A percentile compares a stretch with the other conserved stretches of the same genome.
Evolutionary conservation across 306 rosid species (phyloP).

Genomic region (Sindora glabra): DNA sequence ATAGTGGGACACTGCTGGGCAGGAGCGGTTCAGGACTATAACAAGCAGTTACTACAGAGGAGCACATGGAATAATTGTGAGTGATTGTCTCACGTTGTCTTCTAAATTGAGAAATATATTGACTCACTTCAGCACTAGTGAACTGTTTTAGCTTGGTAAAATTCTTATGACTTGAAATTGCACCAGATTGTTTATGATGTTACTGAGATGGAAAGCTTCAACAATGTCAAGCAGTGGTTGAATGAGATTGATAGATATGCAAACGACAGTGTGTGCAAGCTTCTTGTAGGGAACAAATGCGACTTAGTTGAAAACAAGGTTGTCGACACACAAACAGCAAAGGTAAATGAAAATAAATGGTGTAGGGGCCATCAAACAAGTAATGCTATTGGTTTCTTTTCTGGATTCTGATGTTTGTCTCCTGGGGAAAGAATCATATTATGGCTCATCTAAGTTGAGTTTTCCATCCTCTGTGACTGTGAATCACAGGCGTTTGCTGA

Average conservation of each 20-base stretch:
- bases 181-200: constrained; percentile 95
- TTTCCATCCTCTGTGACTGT: background rate
- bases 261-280: constrained; percentile 86
- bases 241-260: constrained; percentile 94
- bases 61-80: constrained; percentile 96
- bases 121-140: background rate
- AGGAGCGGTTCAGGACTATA: constrained; percentile 97
- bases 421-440: background rate
- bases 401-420: background rate
- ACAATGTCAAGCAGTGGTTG: constrained; percentile 97
- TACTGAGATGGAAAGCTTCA: constrained; percentile 91
- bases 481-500: constrained; percentile 83
- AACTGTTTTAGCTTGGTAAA: background rate
- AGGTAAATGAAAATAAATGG: constrained; percentile 49
- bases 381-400: background rate
- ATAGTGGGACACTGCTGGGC: constrained; percentile 99
- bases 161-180: constrained; percentile 21
- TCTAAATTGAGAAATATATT: background rate
- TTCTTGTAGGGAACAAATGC: constrained; percentile 87
- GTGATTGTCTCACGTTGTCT: constrained; percentile 4
- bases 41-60: constrained; percentile 98
- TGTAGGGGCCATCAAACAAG: too few relatives aligned
- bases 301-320: constrained; percentile 81
- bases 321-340: constrained; percentile 78
- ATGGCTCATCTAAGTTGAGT: background rate